phyloP scores from a whole-genome alignment of 2,329 filamentous ascomycete species.

The Rosellinia necatrix region DNA sequence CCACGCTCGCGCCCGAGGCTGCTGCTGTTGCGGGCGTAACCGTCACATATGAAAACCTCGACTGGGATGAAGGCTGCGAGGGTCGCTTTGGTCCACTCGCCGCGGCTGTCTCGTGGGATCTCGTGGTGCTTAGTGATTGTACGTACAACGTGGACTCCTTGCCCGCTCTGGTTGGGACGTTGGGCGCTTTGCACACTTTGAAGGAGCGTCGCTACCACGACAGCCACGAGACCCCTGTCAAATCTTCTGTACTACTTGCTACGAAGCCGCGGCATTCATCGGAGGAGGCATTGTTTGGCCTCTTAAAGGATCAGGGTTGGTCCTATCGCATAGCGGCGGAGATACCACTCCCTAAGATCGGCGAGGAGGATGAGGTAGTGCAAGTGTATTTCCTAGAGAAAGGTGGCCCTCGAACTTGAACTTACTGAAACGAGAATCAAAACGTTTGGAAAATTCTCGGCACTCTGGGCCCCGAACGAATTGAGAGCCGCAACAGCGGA shows the following conservation, averaged over 20 bases:
- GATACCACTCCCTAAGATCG: slow-evolving; percentile 53
- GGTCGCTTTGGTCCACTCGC: slow-evolving; percentile 51
- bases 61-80: slow-evolving; percentile 58
- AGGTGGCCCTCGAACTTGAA: slow-evolving; percentile 6
- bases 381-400: slow-evolving; percentile 59
- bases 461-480: too few relatives aligned
- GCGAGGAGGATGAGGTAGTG: slow-evolving; percentile 50
- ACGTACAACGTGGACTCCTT: slow-evolving; percentile 65
- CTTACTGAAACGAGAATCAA: background rate
- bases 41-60: slow-evolving; percentile 58
- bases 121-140: slow-evolving; percentile 63
- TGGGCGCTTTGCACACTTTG: slow-evolving; percentile 52
- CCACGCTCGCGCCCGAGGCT: background rate
- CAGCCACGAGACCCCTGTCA: slow-evolving; percentile 7
- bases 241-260: slow-evolving; percentile 55
- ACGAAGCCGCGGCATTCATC: slow-evolving; percentile 62
- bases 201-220: slow-evolving; percentile 33
- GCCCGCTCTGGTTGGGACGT: slow-evolving; percentile 57
- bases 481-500: too few relatives aligned
- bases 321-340: slow-evolving; percentile 45
- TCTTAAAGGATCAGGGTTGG: slow-evolving; percentile 55
- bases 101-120: slow-evolving; percentile 52
- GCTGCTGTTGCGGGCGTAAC: background rate
- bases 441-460: background rate
- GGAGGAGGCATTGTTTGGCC: slow-evolving; percentile 53